Conservation (phyloP, 176 grass and related monocot genomes). For the Otatea glauca region DNA sequence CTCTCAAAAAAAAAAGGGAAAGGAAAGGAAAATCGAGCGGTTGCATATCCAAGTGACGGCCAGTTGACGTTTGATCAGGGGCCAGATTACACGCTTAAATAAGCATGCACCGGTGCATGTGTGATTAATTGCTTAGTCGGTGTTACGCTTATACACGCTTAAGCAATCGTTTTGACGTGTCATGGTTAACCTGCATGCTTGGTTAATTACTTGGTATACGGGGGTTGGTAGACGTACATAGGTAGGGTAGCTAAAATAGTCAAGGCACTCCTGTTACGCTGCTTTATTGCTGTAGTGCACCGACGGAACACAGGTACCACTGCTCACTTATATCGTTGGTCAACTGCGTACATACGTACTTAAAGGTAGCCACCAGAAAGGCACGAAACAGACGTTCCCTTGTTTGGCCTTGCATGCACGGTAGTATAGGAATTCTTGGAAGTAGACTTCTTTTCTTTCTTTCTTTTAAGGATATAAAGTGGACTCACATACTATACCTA, state of each 20-base stretch:
- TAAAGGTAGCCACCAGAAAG: background rate
- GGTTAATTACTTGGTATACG: too few relatives aligned
- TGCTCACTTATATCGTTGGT: background rate
- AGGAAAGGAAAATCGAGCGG: background rate
- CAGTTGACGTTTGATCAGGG: background rate
- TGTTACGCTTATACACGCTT: background rate
- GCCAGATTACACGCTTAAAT: background rate
- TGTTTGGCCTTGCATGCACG: too few relatives aligned
- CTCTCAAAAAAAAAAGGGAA: background rate
- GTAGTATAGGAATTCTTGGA: too few relatives aligned
- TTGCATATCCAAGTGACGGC: background rate
- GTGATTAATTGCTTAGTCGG: background rate
- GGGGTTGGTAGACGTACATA: background rate
- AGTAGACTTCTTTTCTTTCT: too few relatives aligned
- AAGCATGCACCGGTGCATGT: background rate
- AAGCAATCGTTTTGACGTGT: too few relatives aligned
- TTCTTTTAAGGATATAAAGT: too few relatives aligned
- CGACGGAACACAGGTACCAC: background rate
- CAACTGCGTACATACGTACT: background rate
- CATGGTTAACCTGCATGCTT: too few relatives aligned
- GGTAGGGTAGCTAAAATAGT: background rate
- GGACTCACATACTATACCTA: too few relatives aligned
- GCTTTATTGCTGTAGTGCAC: background rate
- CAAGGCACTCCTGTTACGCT: background rate
- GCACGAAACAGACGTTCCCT: too few relatives aligned